These are phyloP conservation scores for Apiotrichum brassicae DNA, from an alignment of 1,284 basidiomycete species.

Conservation along the genomic window DNA sequence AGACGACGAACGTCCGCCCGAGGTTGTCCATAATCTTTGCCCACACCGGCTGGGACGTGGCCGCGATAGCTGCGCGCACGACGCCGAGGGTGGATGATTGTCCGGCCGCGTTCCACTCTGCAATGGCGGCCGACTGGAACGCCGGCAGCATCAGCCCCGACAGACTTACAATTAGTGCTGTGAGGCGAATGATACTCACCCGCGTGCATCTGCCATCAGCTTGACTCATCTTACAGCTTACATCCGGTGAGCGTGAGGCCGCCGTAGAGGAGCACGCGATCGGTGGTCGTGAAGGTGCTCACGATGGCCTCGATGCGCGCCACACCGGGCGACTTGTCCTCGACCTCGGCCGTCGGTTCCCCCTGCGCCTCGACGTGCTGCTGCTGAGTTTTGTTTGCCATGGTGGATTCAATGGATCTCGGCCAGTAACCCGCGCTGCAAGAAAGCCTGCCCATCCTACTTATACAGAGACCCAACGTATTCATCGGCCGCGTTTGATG, in stretches of 20 bases:
- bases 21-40: conserved; percentile 69
- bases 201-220: conserved; percentile 5
- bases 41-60: conserved; percentile 68
- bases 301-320: conserved; percentile 9
- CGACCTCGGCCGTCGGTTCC: no score
- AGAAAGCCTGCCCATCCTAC: no score
- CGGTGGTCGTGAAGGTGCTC: neutral
- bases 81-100: conserved; percentile 6
- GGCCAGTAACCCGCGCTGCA: no score
- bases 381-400: no score
- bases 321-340: conserved; percentile 9
- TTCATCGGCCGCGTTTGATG: no score
- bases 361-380: no score
- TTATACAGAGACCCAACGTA: no score
- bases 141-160: neutral
- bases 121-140: conserved; percentile 8
- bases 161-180: neutral
- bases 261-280: conserved; percentile 27
- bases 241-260: conserved; percentile 45
- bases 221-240: neutral
- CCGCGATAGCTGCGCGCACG: conserved; percentile 49
- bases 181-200: neutral
- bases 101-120: conserved; percentile 3
- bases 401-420: no score
- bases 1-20: conserved; percentile 54